These are phyloP conservation scores for Synchytrium microbalum DNA, from an alignment of 371 early-diverging fungal species.

Conservation along the genomic window DNA sequence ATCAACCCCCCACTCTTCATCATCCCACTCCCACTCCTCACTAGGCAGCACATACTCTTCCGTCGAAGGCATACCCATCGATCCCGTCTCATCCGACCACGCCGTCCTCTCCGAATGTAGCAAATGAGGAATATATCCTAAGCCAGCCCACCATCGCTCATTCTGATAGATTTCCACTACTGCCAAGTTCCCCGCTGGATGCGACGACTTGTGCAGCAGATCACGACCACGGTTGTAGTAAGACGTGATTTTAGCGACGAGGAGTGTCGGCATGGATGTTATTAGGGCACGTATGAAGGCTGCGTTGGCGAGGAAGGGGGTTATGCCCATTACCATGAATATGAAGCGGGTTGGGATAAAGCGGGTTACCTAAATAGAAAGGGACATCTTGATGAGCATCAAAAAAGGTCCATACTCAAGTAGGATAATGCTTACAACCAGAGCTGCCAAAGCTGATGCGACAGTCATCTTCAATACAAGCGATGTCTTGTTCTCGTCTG, in stretches of 20 bases:
- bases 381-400: slow-evolving; percentile 15
- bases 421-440: neutral
- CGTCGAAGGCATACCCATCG: slow-evolving; percentile 21
- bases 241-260: slow-evolving; percentile 24
- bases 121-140: slow-evolving; percentile 39
- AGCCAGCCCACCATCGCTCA: slow-evolving; percentile 47
- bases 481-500: slow-evolving; percentile 25
- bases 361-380: slow-evolving; percentile 13
- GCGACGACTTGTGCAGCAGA: neutral
- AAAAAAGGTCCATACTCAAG: neutral
- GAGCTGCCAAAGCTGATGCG: neutral
- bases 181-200: slow-evolving; percentile 13
- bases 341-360: slow-evolving; percentile 27
- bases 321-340: slow-evolving; percentile 24
- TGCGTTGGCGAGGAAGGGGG: slow-evolving; percentile 30
- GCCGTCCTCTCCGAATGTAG: slow-evolving; percentile 32
- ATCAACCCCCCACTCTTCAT: slow-evolving; percentile 33
- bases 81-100: slow-evolving; percentile 39
- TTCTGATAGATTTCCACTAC: slow-evolving; percentile 36
- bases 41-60: slow-evolving; percentile 27
- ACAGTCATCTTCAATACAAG: slow-evolving; percentile 3
- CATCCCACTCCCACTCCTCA: slow-evolving; percentile 27
- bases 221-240: slow-evolving; percentile 17
- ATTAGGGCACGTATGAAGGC: slow-evolving; percentile 29
- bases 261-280: slow-evolving; percentile 26